Percentiles rank a stretch among this genome's conserved stretches.
Evolutionary conservation across 2,329 filamentous ascomycete species (phyloP).

Genomic region (Albophoma yamanashiensis): DNA sequence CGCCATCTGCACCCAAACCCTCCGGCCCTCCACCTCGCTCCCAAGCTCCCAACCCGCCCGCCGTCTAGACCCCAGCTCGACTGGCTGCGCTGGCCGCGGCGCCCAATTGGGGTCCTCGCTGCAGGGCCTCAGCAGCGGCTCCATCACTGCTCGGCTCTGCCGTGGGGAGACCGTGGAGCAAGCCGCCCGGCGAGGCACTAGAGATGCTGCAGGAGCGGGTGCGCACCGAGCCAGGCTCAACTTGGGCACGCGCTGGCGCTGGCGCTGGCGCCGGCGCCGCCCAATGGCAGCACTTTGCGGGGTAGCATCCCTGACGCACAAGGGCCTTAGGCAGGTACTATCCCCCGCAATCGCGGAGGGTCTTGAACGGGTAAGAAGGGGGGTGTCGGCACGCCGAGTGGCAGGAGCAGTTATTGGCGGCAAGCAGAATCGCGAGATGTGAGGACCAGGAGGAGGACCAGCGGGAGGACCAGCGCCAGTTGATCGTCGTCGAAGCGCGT

Average conservation of each 20-base stretch:
- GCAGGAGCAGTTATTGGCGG: neutral
- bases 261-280: neutral
- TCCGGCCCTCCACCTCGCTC: neutral
- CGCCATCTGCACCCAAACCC: neutral
- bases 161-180: neutral
- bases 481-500: neutral
- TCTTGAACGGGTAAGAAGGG: neutral
- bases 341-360: neutral
- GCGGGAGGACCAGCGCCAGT: neutral
- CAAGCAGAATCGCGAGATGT: neutral
- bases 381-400: neutral
- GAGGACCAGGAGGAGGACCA: neutral
- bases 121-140: neutral
- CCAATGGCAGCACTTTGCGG: conserved; percentile 7
- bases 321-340: neutral
- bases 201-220: neutral
- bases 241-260: neutral
- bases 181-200: neutral
- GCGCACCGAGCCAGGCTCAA: neutral
- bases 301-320: conserved; percentile 6
- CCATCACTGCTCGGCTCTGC: neutral
- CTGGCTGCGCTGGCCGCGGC: neutral
- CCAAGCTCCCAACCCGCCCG: neutral
- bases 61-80: neutral
- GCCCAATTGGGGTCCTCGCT: neutral